phyloP scores from a whole-genome alignment of 2,329 filamentous ascomycete species.

The Pyricularia pennisetigena region DNA sequence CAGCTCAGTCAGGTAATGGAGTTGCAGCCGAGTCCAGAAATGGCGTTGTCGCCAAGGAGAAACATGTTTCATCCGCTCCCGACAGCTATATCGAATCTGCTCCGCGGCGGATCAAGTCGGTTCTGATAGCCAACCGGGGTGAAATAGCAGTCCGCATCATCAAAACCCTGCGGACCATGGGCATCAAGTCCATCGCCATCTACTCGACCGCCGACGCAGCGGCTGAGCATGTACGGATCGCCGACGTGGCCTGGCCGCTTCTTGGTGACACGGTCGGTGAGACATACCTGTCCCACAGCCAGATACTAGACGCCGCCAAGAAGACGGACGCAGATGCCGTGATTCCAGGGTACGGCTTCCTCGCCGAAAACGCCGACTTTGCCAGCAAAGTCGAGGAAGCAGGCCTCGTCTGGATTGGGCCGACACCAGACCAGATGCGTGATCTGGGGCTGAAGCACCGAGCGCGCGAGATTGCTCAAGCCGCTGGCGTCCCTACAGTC shows the following conservation, averaged over 20 bases:
- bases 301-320: not conserved
- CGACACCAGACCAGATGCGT: constrained; percentile 15
- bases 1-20: not conserved
- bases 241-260: constrained; percentile 42
- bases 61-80: not conserved
- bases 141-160: constrained; percentile 46
- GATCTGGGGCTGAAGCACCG: constrained; percentile 50
- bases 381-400: constrained; percentile 38
- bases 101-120: constrained; percentile 4
- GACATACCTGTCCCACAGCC: not conserved
- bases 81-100: not conserved
- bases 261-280: constrained; percentile 29
- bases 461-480: constrained; percentile 35
- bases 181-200: constrained; percentile 19
- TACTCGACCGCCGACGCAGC: constrained; percentile 43
- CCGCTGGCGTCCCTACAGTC: constrained; percentile 31
- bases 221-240: constrained; percentile 34
- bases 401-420: constrained; percentile 22
- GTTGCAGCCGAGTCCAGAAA: not conserved
- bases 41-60: not conserved
- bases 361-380: constrained; percentile 53
- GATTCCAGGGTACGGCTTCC: constrained; percentile 56
- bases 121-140: constrained; percentile 47
- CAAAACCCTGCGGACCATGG: constrained; percentile 38
- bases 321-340: constrained; percentile 37